phyloP scores from a whole-genome alignment of 2,329 filamentous ascomycete species.

The Davidsoniella australis region DNA sequence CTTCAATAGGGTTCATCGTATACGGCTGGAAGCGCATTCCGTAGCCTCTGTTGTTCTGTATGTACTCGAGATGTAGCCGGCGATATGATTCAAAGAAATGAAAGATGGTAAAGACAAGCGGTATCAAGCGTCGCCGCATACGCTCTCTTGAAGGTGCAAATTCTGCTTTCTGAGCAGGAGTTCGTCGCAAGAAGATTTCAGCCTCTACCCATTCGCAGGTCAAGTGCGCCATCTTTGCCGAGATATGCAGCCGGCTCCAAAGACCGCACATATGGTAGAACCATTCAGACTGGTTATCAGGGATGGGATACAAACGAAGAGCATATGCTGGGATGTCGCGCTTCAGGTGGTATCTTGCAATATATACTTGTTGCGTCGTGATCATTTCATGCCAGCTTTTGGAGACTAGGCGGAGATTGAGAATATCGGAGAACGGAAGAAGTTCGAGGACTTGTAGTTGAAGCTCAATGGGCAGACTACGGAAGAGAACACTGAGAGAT shows the following conservation, averaged over 20 bases:
- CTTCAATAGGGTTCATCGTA: slow-evolving; percentile 45
- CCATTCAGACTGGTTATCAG: slow-evolving; percentile 30
- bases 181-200: slow-evolving; percentile 44
- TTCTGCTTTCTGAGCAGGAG: slow-evolving; percentile 34
- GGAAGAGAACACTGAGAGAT: slow-evolving; percentile 40
- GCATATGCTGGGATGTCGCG: slow-evolving; percentile 44
- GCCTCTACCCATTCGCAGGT: slow-evolving; percentile 50
- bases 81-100: slow-evolving; percentile 53
- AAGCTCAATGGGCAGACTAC: slow-evolving; percentile 40
- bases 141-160: slow-evolving; percentile 45
- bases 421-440: slow-evolving; percentile 41
- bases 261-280: slow-evolving; percentile 46
- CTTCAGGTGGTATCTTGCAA: slow-evolving; percentile 43
- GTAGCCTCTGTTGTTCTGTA: slow-evolving; percentile 32
- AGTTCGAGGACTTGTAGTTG: slow-evolving; percentile 45
- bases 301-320: slow-evolving; percentile 38
- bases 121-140: slow-evolving; percentile 47
- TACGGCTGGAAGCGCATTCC: slow-evolving; percentile 36
- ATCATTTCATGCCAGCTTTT: slow-evolving; percentile 42
- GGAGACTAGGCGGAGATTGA: slow-evolving; percentile 41
- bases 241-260: slow-evolving; percentile 49
- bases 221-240: slow-evolving; percentile 41
- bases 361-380: slow-evolving; percentile 41
- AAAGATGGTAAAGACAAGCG: slow-evolving; percentile 46
- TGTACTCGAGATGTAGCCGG: slow-evolving; percentile 38